These are phyloP conservation scores for Bifiguratus adelaidae DNA, from an alignment of 192 early-diverging fungal genomes.

Conservation along the genomic window DNA sequence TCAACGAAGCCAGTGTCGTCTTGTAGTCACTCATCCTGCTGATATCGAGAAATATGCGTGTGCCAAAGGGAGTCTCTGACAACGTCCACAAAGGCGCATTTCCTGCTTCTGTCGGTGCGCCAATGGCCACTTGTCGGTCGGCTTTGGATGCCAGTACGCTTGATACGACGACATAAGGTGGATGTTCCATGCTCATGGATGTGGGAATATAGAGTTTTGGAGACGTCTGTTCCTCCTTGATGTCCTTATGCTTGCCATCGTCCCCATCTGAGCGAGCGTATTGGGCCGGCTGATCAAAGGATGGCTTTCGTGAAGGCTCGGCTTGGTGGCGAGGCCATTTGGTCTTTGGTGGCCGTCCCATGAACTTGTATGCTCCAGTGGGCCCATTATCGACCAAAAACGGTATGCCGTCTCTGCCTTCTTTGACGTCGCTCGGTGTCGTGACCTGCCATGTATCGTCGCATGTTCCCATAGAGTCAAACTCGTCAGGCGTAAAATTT, in stretches of 20 bases:
- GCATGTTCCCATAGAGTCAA: not conserved
- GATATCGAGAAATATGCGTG: not conserved
- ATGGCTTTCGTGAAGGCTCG: no score
- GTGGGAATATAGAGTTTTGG: no score
- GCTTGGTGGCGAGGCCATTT: constrained; percentile 1
- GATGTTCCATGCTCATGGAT: no score
- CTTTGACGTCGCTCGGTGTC: not conserved
- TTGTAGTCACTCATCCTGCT: not conserved
- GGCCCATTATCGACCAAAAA: not conserved
- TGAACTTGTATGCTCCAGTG: not conserved
- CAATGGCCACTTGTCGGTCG: no score
- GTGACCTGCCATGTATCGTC: constrained; percentile 2
- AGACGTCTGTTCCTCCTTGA: no score
- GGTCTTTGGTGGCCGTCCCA: constrained; percentile 4
- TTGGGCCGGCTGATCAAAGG: no score
- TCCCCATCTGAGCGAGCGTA: no score
- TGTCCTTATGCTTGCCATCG: no score
- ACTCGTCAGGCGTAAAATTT: constrained; percentile 4
- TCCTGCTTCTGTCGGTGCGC: no score
- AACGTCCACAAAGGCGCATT: constrained; percentile 1
- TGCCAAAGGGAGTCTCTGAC: not conserved
- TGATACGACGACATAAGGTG: no score
- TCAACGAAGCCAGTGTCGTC: not conserved
- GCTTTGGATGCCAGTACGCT: no score
- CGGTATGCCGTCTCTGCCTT: not conserved